Base-by-base conservation (phyloP, 495 filamentous ascomycete genomes). In the Aspergillus affinis region DNA sequence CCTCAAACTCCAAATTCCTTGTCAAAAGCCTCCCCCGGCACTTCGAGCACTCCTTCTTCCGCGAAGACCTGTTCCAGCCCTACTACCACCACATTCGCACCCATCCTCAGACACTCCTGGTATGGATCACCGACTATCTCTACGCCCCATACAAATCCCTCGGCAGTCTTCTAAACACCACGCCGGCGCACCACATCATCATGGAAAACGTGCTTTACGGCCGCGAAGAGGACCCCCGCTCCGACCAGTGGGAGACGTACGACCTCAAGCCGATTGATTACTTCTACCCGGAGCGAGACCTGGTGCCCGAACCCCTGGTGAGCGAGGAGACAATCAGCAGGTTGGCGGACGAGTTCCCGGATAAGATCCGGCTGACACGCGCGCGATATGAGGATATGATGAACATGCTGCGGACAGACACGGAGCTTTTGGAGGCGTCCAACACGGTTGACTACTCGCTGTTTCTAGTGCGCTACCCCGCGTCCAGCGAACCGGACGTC, bases 131-230 rank as follows among this genome's bases (percentile, higher is more conserved):
- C 52, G 84, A 89, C 65, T 82, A 89, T 46, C 74, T 90, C 8
- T 77, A 82, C 26, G 75, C 79, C 0, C 78, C 82, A 0, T 78
- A 79, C 13, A 26, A 63, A 9, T 82, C 84, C 0, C 55, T 90
- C 5, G 87, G 87, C 0, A 76, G 76, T 15, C 48, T 84, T 0
- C 60, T 88, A 6, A 75, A 82, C 1, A 71, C 77, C 5, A 80
- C 83, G 0, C 86, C 88, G 0, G 81, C 82, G 0, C 85, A 88
- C 62, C 86, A 90, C 67, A 84, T 90, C 61, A 77, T 90, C 62
- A 90, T 90, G 87, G 87, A 90, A 50, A 89, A 90, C 67, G 75
- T 87, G 53, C 72, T 89, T 47, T 83, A 83, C 65, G 86, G 85
- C 4, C 70, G 80, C 54, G 72, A 71, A 2, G 69, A 76, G 7